phyloP scores from a whole-genome alignment of 2,329 filamentous ascomycete species.

The Fusarium paranaense region DNA sequence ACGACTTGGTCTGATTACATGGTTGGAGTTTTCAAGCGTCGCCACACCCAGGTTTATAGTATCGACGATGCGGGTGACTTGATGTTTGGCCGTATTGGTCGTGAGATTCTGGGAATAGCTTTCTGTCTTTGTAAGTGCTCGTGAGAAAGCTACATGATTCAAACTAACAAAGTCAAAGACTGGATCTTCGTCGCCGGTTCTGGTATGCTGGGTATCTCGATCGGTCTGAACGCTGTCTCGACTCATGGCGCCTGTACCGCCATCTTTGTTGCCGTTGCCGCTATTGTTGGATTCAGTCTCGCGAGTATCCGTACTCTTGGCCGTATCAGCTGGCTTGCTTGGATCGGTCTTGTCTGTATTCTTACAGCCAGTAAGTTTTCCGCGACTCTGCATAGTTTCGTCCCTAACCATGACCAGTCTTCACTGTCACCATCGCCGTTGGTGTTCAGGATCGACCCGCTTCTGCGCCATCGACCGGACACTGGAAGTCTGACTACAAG shows the following conservation, averaged over 20 bases:
- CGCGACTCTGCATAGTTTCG: background rate
- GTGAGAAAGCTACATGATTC: fast-evolving
- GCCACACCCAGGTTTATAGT: slow-evolving; percentile 63
- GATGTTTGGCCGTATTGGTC: slow-evolving; percentile 60
- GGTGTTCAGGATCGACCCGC: slow-evolving; percentile 35
- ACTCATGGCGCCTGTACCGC: slow-evolving; percentile 54
- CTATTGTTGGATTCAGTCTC: slow-evolving; percentile 45
- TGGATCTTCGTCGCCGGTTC: slow-evolving; percentile 35
- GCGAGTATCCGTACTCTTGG: slow-evolving; percentile 49
- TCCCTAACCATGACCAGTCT: slow-evolving; percentile 10
- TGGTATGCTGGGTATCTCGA: slow-evolving; percentile 48
- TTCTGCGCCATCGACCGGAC: slow-evolving; percentile 24
- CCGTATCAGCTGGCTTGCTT: slow-evolving; percentile 49
- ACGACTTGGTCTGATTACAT: slow-evolving; percentile 63
- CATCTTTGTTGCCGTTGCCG: slow-evolving; percentile 54
- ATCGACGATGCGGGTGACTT: slow-evolving; percentile 64
- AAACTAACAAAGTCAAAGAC: slow-evolving; percentile 8
- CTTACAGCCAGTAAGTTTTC: slow-evolving; percentile 28
- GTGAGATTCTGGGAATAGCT: slow-evolving; percentile 54
- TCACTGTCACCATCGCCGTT: slow-evolving; percentile 39
- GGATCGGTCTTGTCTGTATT: slow-evolving; percentile 41
- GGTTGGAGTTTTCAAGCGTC: slow-evolving; percentile 62
- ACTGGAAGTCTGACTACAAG: slow-evolving; percentile 49
- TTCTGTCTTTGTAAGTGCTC: slow-evolving; percentile 50
- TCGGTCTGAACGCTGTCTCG: slow-evolving; percentile 54